phyloP scores from a whole-genome alignment of 352 stramenopile species.

The Globisporangium okanoganense region DNA sequence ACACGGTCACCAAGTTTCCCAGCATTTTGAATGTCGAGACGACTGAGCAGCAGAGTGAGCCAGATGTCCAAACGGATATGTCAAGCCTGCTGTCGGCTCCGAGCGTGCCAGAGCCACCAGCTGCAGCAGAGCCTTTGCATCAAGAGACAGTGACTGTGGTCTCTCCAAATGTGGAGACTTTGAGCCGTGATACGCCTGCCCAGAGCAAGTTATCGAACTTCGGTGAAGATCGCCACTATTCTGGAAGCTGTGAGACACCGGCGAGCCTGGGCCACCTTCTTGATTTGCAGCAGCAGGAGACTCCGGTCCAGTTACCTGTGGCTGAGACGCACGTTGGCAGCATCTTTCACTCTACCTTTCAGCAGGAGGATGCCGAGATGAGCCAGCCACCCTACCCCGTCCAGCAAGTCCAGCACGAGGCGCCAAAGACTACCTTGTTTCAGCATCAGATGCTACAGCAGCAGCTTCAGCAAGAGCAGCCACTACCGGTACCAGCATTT shows the following conservation, averaged over 20 bases:
- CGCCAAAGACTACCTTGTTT: neutral
- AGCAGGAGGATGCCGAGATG: slow-evolving; percentile 1
- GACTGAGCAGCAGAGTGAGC: neutral
- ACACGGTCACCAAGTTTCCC: slow-evolving; percentile 4
- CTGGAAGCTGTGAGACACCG: slow-evolving; percentile 4
- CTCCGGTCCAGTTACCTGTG: neutral
- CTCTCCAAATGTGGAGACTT: neutral
- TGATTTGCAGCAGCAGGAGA: slow-evolving; percentile 9
- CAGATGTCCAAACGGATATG: neutral
- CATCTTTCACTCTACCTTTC: slow-evolving; percentile 10
- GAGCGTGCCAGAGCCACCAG: slow-evolving; percentile 1
- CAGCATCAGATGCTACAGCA: slow-evolving; percentile 9
- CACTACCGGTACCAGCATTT: slow-evolving; percentile 5
- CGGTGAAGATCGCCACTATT: slow-evolving; percentile 11
- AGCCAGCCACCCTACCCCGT: slow-evolving; percentile 3
- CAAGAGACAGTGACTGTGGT: slow-evolving; percentile 2
- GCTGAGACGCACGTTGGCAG: neutral
- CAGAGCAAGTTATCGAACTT: slow-evolving; percentile 12
- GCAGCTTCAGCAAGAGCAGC: slow-evolving; percentile 5
- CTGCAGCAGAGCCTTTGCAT: neutral
- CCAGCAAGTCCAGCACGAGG: slow-evolving; percentile 6
- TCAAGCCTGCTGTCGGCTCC: neutral
- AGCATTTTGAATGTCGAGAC: slow-evolving; percentile 9
- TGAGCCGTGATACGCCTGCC: slow-evolving; percentile 1
- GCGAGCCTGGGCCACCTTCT: slow-evolving; percentile 1